Evolutionary conservation across 257 asterid genomes (phyloP), one percentile per base, ranked within the genome.

Genomic region (Euphrasia confusa): DNA sequence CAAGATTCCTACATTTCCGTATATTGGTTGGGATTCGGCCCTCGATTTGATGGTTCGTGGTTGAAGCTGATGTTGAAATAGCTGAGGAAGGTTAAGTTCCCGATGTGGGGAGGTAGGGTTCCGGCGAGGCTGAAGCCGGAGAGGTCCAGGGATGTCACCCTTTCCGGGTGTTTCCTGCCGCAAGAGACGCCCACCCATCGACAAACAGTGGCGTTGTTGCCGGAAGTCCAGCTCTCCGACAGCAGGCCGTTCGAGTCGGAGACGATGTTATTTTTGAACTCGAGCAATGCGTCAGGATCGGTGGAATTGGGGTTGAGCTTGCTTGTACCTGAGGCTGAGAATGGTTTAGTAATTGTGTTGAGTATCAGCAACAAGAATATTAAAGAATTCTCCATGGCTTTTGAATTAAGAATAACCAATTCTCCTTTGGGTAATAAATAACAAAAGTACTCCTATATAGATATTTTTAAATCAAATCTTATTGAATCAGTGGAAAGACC

Each of bases 221-320:
- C 37, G 8, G 61, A 33, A 2, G 57, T 35, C 72, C 72, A 68
- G 37, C 65, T 74, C n/a, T 52, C 2, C 13, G 72, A n/a, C 8
- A 71, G 8, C 8, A 59, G 13, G 3, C 14, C 21, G 2, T 13
- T 0, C 4, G 33, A 28, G 68, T 59, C 12, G 4, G 33, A 30
- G 11, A 30, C 33, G 32, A 28, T 28, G 32, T 28, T 11, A 4
- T 69, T 48, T 70, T 54, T 72, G 68, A 82, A 74, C 21, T 74
- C 76, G 18, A 70, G 52, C 45, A 82, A 76, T 4, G 84, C 67
- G 7, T 54, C 33, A 70, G 61, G 21, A 52, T 81, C 88, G 1
- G 53, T 47, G 18, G 53, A 30, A 5, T 30, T 30, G 4, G 5
- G 33, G 5, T 2, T 47, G 17, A 15, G 14, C 8, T 21, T 0